Conservation (phyloP, 139 green algal genomes). For the Diplosphaera chodatii region DNA sequence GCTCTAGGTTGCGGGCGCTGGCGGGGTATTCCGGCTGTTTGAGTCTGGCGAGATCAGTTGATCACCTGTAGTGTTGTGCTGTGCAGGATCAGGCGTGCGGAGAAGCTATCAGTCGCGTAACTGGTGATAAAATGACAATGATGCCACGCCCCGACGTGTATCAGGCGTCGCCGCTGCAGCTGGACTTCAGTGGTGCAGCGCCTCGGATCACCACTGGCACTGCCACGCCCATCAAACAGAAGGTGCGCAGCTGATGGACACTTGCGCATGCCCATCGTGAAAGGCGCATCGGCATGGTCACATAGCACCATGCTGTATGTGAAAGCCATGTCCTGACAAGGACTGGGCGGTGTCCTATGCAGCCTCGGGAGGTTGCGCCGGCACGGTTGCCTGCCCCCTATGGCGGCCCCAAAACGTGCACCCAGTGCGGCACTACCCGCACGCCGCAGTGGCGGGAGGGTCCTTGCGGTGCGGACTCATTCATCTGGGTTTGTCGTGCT, state of each 20-base stretch:
- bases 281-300: too few relatives aligned
- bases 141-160: not conserved
- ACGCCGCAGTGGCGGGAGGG: slow-evolving; percentile 58
- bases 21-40: too few relatives aligned
- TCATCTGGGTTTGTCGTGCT: too few relatives aligned
- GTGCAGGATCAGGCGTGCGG: too few relatives aligned
- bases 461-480: slow-evolving; percentile 29
- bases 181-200: not conserved
- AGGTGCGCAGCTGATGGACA: too few relatives aligned
- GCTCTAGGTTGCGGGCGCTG: too few relatives aligned
- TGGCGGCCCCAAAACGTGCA: slow-evolving; percentile 34
- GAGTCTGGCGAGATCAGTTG: too few relatives aligned
- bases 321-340: too few relatives aligned
- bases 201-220: not conserved
- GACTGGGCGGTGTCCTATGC: not conserved
- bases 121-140: not conserved
- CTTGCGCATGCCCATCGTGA: too few relatives aligned
- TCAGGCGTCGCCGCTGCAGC: not conserved
- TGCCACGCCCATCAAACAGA: not conserved
- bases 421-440: slow-evolving; percentile 42
- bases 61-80: too few relatives aligned
- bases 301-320: too few relatives aligned
- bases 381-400: not conserved
- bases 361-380: not conserved
- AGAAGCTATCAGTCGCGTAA: too few relatives aligned